Percentiles rank a stretch among this genome's conserved stretches.
Evolutionary conservation across 257 asterid genomes (phyloP).

Genomic region (Osmanthus fragrans): DNA sequence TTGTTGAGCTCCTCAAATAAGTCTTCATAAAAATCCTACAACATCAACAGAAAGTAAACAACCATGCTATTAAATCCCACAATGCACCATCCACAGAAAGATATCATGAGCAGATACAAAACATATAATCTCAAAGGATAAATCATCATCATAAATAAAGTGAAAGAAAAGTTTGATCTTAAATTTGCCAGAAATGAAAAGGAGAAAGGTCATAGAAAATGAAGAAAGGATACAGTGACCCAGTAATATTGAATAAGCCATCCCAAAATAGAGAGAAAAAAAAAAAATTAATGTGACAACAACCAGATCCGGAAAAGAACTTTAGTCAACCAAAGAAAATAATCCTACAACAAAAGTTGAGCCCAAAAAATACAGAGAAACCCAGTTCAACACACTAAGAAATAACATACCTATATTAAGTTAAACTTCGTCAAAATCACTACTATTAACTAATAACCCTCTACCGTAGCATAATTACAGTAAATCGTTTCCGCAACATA

Average conservation of each 20-base stretch:
- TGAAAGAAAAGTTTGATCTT: neutral
- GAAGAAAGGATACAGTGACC: neutral
- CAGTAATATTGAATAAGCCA: neutral
- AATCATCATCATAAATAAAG: neutral
- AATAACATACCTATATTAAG: neutral
- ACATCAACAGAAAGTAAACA: constrained; percentile 8
- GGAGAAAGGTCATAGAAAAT: neutral
- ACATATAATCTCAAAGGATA: neutral
- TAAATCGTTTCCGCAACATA: neutral
- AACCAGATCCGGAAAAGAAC: neutral
- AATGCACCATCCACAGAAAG: neutral
- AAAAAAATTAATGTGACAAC: neutral
- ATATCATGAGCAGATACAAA: neutral
- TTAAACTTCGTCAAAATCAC: neutral
- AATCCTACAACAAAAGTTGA: neutral
- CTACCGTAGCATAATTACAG: neutral
- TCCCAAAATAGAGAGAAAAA: neutral
- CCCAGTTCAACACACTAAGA: neutral
- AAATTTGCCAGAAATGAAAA: neutral
- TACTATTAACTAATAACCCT: neutral
- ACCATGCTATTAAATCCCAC: neutral
- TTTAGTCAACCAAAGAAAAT: neutral
- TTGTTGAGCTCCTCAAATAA: constrained; percentile 88
- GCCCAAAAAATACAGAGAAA: neutral
- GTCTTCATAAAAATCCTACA: constrained; percentile 92